Evolutionary conservation across 2,329 filamentous ascomycete species (phyloP), one percentile per base, ranked within the genome.

Genomic region (Ophiostoma ulmi): DNA sequence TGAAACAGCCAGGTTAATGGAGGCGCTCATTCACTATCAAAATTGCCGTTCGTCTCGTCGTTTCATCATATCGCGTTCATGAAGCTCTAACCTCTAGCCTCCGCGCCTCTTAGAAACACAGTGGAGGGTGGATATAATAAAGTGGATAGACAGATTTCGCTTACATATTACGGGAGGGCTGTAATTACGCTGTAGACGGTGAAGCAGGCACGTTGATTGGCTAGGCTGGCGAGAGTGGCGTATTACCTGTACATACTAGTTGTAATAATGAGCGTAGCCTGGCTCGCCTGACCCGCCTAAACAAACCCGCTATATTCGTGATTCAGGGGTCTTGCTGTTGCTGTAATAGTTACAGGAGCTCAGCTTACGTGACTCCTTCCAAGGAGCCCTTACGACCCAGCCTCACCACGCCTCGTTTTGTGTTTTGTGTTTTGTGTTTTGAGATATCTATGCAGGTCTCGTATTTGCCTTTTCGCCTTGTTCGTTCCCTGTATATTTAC

Each of bases 321-420:
- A 48, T 17, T n/a, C 44, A 20, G 44, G 44, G 44, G 14, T 17
- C 20, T 17, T 17, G 39, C 39, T 13, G 39, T 8, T 13, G 39
- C 11, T 17, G 4, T 44, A 13, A 44, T 17, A 44, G 39, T 11
- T 17, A n/a, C 52, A n/a, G 52, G 52, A 11, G 20, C n/a, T 20
- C 10, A 31, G 58, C 31, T 35, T 36, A 35, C 7, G 14, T 63
- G 31, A 63, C n/a, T 63, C 31, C 13, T 35, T 10, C n/a, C 14
- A 31, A 58, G n/a, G n/a, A 17, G 20, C 7, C 20, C n/a, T 58
- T 7, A 10, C 35, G 20, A 38, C 61, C 61, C 36, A 64, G 61
- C 61, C 61, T 64, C 61, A n/a, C 61, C 35, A 63, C 22, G 58
- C 58, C 58, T 63, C 58, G 58, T 63, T 63, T 31, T 63, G 58